A percentile compares a stretch with the other conserved stretches of the same genome.
These are phyloP conservation scores for Rhodotorula sp. DNA, from an alignment of 1,284 basidiomycete species.

Conservation along the genomic window DNA sequence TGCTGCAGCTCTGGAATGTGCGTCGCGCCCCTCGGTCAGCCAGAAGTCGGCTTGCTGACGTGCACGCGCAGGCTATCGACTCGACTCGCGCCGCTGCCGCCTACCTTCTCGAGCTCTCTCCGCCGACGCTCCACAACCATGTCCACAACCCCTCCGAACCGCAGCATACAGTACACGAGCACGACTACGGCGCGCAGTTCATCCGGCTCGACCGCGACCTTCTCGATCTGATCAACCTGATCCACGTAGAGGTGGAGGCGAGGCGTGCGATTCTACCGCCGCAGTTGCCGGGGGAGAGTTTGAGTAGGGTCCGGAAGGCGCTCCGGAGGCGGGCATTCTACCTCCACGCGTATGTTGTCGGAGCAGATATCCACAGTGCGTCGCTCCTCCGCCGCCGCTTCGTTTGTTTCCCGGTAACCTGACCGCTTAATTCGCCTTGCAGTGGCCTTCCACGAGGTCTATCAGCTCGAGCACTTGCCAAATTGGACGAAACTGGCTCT, in stretches of 20 bases:
- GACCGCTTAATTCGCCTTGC: background rate
- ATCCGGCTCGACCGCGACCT: slow-evolving; percentile 29
- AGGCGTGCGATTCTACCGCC: background rate
- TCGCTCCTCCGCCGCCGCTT: background rate
- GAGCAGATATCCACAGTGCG: background rate
- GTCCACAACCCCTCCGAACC: background rate
- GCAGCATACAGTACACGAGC: slow-evolving; percentile 17
- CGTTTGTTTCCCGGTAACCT: background rate
- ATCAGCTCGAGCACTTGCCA: slow-evolving; percentile 23
- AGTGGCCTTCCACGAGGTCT: slow-evolving; percentile 23
- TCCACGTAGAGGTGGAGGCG: slow-evolving; percentile 8
- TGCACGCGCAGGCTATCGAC: slow-evolving; percentile 4
- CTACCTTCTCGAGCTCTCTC: slow-evolving; percentile 10
- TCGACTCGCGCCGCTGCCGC: slow-evolving; percentile 2
- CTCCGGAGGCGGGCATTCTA: slow-evolving; percentile 12
- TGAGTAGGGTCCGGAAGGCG: slow-evolving; percentile 19
- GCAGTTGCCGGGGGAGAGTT: background rate
- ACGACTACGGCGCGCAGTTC: slow-evolving; percentile 30
- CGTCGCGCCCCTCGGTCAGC: background rate
- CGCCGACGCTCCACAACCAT: slow-evolving; percentile 10
- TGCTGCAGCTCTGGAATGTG: slow-evolving; percentile 8
- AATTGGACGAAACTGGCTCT: slow-evolving; percentile 24
- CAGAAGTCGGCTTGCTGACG: background rate
- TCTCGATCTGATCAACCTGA: slow-evolving; percentile 25
- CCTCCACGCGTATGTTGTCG: slow-evolving; percentile 10